Evolutionary conservation across 805 yeast genomes (phyloP), one percentile per base, ranked within the genome.

Genomic region (Candida verbasci): DNA sequence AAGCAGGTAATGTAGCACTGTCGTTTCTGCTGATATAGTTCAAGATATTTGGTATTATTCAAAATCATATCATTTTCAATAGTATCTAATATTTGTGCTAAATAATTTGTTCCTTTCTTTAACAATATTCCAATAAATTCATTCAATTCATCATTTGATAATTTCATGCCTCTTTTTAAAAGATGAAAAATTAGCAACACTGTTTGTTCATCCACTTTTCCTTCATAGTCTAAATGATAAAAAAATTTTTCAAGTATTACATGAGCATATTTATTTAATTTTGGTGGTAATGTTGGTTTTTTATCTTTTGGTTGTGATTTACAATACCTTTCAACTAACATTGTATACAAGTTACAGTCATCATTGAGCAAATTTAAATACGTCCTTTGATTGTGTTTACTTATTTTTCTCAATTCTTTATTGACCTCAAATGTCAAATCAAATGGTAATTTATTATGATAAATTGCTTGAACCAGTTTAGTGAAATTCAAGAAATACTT

Each of bases 31-130:
- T 25, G 25, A 27, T 25, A 26, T 10, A 20, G 10, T 5, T 26
- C 25, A 6, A 25, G n/a, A 8, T 26, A 25, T n/a, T 18, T 25
- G 21, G 60, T 53, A 42, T 54, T 62, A 6, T 60, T 64, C 9
- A 49, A 22, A 9, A 59, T 56, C 31, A 65, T 46, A 40, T 54
- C 45, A n/a, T 49, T 42, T 42, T 65, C 70, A 37, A 59, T 50
- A 15, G 47, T 39, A 6, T 37, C 30, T 6, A 65, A 41, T 8
- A 56, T 43, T 10, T 29, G 12, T 4, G 29, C 39, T 14, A 55
- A 40, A 18, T 31, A n/a, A 2, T 35, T 31, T 15, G 29, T 28
- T 3, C 24, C 24, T 3, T 24, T 16, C 7, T 23, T n/a, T 3
- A 31, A 14, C 12, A 31, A 31, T 11, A 15, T 10, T 4, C 28